phyloP scores from a whole-genome alignment of 2,329 filamentous ascomycete genomes.

The Fusarium sp. region DNA sequence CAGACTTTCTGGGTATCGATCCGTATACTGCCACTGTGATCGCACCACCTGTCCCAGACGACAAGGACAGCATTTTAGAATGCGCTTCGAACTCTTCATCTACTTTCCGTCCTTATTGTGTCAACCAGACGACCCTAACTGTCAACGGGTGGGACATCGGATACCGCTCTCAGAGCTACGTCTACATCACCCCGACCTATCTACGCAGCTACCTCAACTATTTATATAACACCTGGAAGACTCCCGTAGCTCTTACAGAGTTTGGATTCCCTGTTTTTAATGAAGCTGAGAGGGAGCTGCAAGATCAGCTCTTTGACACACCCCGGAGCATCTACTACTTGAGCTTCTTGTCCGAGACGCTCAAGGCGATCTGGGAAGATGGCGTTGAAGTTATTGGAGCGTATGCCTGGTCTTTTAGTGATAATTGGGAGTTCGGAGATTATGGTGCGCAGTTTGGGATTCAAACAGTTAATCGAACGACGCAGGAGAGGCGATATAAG shows the following conservation, averaged over 20 bases:
- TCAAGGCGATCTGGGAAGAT: constrained; percentile 70
- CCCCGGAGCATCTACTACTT: constrained; percentile 69
- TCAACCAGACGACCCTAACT: constrained; percentile 62
- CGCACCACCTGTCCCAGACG: constrained; percentile 57
- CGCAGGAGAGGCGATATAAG: constrained; percentile 66
- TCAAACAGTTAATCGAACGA: constrained; percentile 69
- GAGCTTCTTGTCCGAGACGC: constrained; percentile 66
- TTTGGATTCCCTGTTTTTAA: constrained; percentile 70
- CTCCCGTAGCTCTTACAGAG: constrained; percentile 65
- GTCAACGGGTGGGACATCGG: constrained; percentile 71
- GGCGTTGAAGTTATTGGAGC: constrained; percentile 68
- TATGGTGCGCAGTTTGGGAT: constrained; percentile 65
- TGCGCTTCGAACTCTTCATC: constrained; percentile 64
- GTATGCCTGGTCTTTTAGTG: constrained; percentile 66
- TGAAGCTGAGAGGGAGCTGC: constrained; percentile 60
- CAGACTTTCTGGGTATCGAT: constrained; percentile 71
- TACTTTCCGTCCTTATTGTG: constrained; percentile 66
- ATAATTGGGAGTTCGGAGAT: constrained; percentile 71
- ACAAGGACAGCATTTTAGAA: constrained; percentile 58
- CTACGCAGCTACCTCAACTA: constrained; percentile 70
- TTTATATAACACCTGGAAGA: constrained; percentile 71
- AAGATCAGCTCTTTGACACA: constrained; percentile 68
- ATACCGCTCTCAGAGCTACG: constrained; percentile 68
- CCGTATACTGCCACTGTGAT: constrained; percentile 71
- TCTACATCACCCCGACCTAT: constrained; percentile 72